A percentile compares a stretch with the other conserved stretches of the same genome.
These are phyloP conservation scores for Macrocybe sp. DNA, from an alignment of 1,284 basidiomycete genomes.

Conservation along the genomic window DNA sequence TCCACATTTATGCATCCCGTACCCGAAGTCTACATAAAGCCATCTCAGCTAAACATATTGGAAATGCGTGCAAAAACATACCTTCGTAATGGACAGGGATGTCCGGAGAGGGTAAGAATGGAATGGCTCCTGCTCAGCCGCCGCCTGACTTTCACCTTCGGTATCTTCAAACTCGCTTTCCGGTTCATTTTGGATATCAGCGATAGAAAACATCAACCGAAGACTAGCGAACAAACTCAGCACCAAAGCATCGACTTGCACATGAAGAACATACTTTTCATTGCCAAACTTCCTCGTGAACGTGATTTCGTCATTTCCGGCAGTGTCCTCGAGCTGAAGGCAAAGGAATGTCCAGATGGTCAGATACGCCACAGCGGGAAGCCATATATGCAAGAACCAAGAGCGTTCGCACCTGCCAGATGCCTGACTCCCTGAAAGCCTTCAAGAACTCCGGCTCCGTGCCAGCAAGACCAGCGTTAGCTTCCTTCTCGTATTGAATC, in stretches of 20 bases:
- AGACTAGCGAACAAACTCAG: slow-evolving; percentile 41
- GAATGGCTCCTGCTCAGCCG: slow-evolving; percentile 34
- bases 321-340: slow-evolving; percentile 63
- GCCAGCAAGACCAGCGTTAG: slow-evolving; percentile 29
- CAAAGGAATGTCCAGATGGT: neutral
- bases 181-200: slow-evolving; percentile 56
- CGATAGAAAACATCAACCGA: slow-evolving; percentile 79
- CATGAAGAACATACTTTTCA: slow-evolving; percentile 60
- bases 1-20: slow-evolving; percentile 77
- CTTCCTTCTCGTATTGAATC: slow-evolving; percentile 80
- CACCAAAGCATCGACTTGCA: neutral
- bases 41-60: neutral
- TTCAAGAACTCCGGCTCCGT: slow-evolving; percentile 75
- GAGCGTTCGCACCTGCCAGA: slow-evolving; percentile 59
- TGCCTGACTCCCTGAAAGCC: slow-evolving; percentile 67
- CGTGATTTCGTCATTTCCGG: slow-evolving; percentile 80
- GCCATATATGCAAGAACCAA: slow-evolving; percentile 14
- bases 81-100: slow-evolving; percentile 84
- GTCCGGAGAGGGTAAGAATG: slow-evolving; percentile 68
- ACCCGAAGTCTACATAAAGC: slow-evolving; percentile 28
- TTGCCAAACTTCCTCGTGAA: slow-evolving; percentile 86
- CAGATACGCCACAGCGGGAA: neutral
- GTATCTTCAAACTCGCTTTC: slow-evolving; percentile 33
- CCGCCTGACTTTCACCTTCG: slow-evolving; percentile 29
- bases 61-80: slow-evolving; percentile 18